These are phyloP conservation scores for Penicillium palitans DNA, from an alignment of 2,329 filamentous ascomycete genomes.

Conservation along the genomic window DNA sequence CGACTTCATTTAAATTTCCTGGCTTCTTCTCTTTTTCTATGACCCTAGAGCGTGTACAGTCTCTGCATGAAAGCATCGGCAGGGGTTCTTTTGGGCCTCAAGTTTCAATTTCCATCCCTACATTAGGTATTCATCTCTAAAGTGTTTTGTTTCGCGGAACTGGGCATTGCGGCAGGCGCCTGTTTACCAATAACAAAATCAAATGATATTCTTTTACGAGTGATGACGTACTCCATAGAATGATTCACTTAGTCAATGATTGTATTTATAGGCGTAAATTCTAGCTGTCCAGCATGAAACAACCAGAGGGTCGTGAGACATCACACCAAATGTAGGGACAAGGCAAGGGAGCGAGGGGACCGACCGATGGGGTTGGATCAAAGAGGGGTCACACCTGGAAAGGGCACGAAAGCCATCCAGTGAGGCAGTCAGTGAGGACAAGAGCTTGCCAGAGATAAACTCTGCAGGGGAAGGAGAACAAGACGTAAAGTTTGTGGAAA, in stretches of 20 bases:
- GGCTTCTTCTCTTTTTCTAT: slow-evolving; percentile 24
- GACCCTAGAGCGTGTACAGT: slow-evolving; percentile 40
- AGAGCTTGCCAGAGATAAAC: not conserved
- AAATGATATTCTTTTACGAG: not conserved
- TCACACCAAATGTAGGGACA: not conserved
- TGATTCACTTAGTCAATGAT: not conserved
- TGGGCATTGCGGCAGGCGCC: slow-evolving; percentile 11
- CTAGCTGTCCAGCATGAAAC: not conserved
- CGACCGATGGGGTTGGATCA: too few relatives aligned
- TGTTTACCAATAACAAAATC: not conserved
- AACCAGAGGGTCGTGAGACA: not conserved
- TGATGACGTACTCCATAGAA: not conserved
- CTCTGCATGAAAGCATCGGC: slow-evolving; percentile 41
- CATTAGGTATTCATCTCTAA: slow-evolving; percentile 14
- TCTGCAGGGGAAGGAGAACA: too few relatives aligned
- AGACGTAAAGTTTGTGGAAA: too few relatives aligned
- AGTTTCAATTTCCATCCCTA: slow-evolving; percentile 18
- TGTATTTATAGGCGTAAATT: not conserved
- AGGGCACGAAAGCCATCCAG: not conserved
- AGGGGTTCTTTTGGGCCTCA: slow-evolving; percentile 29
- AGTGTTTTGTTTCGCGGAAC: not conserved
- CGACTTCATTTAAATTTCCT: slow-evolving; percentile 28
- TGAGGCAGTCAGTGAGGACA: not conserved
- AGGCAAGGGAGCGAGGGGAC: too few relatives aligned
- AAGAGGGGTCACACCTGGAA: not conserved